These are phyloP conservation scores for Isatis tinctoria DNA, from an alignment of 345 rosid species.

Conservation along the genomic window DNA sequence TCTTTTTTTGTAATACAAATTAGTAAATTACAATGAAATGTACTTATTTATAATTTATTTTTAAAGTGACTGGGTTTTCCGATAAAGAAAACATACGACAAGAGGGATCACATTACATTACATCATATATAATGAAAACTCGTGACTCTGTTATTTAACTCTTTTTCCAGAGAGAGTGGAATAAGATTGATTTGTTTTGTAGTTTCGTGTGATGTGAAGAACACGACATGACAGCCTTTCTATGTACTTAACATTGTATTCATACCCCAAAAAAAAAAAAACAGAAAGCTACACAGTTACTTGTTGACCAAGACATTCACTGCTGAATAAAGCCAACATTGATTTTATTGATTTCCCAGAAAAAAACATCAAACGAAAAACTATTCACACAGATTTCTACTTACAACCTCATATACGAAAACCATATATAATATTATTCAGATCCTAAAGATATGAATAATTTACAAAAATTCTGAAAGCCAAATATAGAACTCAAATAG, in stretches of 20 bases:
- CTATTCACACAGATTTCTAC: conserved; percentile 24
- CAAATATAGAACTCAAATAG: neutral
- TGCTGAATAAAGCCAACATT: conserved; percentile 6
- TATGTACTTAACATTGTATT: neutral
- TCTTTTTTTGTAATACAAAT: neutral
- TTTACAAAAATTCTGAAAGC: conserved; percentile 25
- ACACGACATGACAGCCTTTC: conserved; percentile 31
- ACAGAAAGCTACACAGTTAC: conserved; percentile 16
- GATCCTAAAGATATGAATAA: conserved; percentile 25
- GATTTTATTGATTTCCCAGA: conserved; percentile 13
- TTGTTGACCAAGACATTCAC: conserved; percentile 22
- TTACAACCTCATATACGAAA: conserved; percentile 18
- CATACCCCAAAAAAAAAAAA: neutral
- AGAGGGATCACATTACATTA: neutral
- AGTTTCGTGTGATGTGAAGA: conserved; percentile 13
- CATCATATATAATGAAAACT: neutral
- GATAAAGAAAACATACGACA: neutral
- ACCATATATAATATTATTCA: conserved; percentile 8
- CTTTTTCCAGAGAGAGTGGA: conserved; percentile 16
- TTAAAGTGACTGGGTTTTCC: neutral
- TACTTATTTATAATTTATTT: neutral
- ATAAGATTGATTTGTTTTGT: conserved; percentile 16
- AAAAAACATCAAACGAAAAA: conserved; percentile 4
- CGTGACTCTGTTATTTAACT: conserved; percentile 23
- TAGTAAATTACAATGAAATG: neutral